phyloP scores from a whole-genome alignment of 2,329 filamentous ascomycete genomes.

The Fonsecaea nubica region DNA sequence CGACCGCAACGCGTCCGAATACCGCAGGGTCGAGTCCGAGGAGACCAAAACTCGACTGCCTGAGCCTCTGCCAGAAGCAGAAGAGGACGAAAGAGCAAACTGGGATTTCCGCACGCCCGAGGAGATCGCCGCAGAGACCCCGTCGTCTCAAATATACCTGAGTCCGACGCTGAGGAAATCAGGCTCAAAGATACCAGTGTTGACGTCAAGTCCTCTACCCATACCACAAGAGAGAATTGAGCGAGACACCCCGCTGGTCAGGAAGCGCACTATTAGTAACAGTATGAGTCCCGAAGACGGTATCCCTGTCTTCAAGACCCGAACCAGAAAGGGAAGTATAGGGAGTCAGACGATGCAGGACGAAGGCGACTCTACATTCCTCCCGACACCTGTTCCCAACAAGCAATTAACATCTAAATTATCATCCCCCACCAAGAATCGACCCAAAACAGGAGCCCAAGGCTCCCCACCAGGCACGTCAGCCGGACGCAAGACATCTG shows the following conservation, averaged over 20 bases:
- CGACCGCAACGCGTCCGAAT: constrained; percentile 40
- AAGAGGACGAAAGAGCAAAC: constrained; percentile 55
- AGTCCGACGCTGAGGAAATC: constrained; percentile 63
- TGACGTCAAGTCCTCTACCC: constrained; percentile 78
- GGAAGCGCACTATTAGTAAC: constrained; percentile 63
- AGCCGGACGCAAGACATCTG: constrained; percentile 48
- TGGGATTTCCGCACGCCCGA: constrained; percentile 81
- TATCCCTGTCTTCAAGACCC: constrained; percentile 66
- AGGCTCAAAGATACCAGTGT: constrained; percentile 83
- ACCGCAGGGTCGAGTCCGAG: constrained; percentile 46
- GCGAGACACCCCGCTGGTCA: constrained; percentile 71
- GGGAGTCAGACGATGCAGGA: constrained; percentile 40
- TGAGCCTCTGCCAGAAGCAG: constrained; percentile 51
- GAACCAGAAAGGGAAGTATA: constrained; percentile 63
- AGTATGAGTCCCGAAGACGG: constrained; percentile 67
- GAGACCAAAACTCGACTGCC: constrained; percentile 44
- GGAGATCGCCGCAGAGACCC: constrained; percentile 69
- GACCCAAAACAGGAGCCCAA: constrained; percentile 43
- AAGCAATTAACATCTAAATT: constrained; percentile 38
- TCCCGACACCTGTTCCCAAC: constrained; percentile 36
- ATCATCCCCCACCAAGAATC: constrained; percentile 41
- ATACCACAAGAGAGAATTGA: constrained; percentile 75
- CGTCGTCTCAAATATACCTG: constrained; percentile 57
- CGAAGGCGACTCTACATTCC: constrained; percentile 25
- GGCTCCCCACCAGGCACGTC: constrained; percentile 35